Conservation (phyloP, 106 monocot genomes). For the Xerophyta viscosa region DNA sequence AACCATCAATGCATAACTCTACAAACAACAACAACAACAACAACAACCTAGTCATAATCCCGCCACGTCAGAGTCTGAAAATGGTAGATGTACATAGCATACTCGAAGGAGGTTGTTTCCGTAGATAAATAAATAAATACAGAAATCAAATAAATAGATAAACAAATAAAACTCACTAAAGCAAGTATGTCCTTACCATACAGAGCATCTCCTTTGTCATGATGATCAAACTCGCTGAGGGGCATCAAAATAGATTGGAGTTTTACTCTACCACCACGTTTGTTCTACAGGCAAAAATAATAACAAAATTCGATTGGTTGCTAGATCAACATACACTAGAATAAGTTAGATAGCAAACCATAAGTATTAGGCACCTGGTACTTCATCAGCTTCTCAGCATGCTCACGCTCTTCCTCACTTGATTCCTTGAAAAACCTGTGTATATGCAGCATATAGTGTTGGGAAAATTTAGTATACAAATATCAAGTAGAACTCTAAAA, state of each 20-base stretch:
- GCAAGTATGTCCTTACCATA: conserved; percentile 36
- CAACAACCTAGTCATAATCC: too few relatives aligned
- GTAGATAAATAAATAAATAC: too few relatives aligned
- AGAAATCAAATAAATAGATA: conserved; percentile 2
- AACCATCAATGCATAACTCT: too few relatives aligned
- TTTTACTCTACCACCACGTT: conserved; percentile 67
- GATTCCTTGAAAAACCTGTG: conserved; percentile 50
- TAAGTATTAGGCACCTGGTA: conserved; percentile 28
- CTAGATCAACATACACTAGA: neutral
- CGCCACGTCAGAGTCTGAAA: too few relatives aligned
- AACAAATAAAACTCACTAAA: neutral
- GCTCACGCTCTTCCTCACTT: conserved; percentile 43
- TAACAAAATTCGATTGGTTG: neutral
- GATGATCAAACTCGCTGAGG: conserved; percentile 61
- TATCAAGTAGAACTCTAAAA: too few relatives aligned
- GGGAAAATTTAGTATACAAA: too few relatives aligned
- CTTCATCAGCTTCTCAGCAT: conserved; percentile 53
- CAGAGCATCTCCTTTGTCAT: conserved; percentile 81
- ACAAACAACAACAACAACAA: too few relatives aligned
- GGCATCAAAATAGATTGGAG: conserved; percentile 62
- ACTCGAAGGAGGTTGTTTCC: too few relatives aligned
- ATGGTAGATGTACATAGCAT: too few relatives aligned
- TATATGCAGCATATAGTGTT: neutral
- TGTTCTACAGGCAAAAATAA: conserved; percentile 33
- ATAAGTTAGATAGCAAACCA: neutral